These are phyloP conservation scores for Skeletonema costatum DNA, from an alignment of 108 stramenopile species.

Conservation along the genomic window DNA sequence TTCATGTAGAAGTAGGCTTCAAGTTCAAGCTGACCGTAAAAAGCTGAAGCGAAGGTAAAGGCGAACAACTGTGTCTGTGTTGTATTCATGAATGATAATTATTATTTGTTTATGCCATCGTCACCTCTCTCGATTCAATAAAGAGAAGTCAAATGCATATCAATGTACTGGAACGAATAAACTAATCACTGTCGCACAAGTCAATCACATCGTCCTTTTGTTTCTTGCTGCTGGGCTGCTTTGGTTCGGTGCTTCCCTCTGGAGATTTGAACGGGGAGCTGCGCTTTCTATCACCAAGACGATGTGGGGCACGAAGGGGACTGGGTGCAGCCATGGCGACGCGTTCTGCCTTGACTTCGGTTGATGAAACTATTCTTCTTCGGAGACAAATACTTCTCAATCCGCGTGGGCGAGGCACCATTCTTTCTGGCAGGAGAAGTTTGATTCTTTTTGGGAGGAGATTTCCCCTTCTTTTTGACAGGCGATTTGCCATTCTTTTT, in stretches of 20 bases:
- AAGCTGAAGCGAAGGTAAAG: too few species aligned
- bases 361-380: background rate
- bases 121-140: background rate
- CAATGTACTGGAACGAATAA: background rate
- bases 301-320: too few species aligned
- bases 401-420: background rate
- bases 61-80: too few species aligned
- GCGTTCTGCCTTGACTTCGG: background rate
- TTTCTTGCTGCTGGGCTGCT: background rate
- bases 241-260: background rate
- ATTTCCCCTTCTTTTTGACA: background rate
- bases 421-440: background rate
- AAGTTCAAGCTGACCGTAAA: too few species aligned
- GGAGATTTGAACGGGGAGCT: background rate
- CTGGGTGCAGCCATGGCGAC: too few species aligned
- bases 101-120: background rate
- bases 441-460: background rate
- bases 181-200: constrained; percentile 9
- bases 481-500: background rate
- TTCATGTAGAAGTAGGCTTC: too few species aligned
- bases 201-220: constrained; percentile 6
- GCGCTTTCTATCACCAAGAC: background rate
- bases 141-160: constrained; percentile 1
- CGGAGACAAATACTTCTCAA: background rate
- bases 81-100: too few species aligned